A percentile compares a stretch with the other conserved stretches of the same genome.
Evolutionary conservation across 306 rosid species (phyloP).

Genomic region (Cicer judaicum): DNA sequence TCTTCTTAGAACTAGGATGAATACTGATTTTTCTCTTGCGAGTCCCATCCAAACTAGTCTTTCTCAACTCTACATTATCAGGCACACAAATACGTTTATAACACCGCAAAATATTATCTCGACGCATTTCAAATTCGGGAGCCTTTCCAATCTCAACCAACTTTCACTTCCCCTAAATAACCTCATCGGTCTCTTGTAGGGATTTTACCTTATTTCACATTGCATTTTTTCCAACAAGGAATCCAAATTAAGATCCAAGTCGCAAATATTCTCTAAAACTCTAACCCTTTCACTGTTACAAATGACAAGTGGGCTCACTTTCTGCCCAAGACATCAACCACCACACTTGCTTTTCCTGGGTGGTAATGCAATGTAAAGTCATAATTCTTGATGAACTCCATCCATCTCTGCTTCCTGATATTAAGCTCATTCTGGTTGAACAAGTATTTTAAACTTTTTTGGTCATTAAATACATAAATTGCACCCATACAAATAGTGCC

Average conservation of each 20-base stretch:
- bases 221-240: neutral
- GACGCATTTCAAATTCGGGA: neutral
- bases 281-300: neutral
- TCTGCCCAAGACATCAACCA: neutral
- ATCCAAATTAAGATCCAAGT: neutral
- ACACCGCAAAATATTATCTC: neutral
- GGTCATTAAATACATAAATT: neutral
- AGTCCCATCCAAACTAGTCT: neutral
- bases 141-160: neutral
- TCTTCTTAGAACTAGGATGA: too few species aligned
- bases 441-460: too few species aligned
- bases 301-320: neutral
- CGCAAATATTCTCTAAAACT: neutral
- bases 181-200: neutral
- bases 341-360: neutral
- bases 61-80: neutral
- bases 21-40: neutral
- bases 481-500: neutral
- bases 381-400: neutral
- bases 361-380: neutral
- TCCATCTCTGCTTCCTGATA: neutral
- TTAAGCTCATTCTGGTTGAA: neutral
- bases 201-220: neutral
- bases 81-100: neutral
- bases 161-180: neutral